These are phyloP conservation scores for Candida peoriensis DNA, from an alignment of 805 yeast genomes.

Conservation along the genomic window DNA sequence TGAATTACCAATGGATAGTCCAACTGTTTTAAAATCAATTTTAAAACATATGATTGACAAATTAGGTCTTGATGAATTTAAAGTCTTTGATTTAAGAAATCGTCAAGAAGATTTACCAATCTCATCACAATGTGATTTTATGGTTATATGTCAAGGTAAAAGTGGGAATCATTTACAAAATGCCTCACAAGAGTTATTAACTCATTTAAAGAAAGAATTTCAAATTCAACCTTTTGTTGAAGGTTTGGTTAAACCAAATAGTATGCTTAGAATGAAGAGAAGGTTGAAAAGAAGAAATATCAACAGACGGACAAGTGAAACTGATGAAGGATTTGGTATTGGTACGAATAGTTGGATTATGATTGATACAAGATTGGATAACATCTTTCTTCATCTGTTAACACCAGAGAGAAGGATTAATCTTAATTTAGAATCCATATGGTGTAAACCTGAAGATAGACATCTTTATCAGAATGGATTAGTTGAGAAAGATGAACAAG, in stretches of 20 bases:
- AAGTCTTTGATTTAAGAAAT: slow-evolving; percentile 57
- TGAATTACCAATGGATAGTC: slow-evolving; percentile 53
- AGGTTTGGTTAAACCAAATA: slow-evolving; percentile 62
- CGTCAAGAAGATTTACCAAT: slow-evolving; percentile 32
- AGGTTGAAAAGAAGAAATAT: slow-evolving; percentile 42
- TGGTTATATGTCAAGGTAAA: slow-evolving; percentile 71
- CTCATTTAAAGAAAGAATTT: slow-evolving; percentile 49
- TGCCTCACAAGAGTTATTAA: slow-evolving; percentile 57
- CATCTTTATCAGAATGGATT: slow-evolving; percentile 12
- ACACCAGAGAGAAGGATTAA: slow-evolving; percentile 64
- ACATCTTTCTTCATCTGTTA: slow-evolving; percentile 65
- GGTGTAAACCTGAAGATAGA: slow-evolving; percentile 38
- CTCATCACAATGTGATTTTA: slow-evolving; percentile 38
- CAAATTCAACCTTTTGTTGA: slow-evolving; percentile 51
- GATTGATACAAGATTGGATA: slow-evolving; percentile 61
- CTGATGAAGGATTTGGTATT: slow-evolving; percentile 51
- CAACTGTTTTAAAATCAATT: slow-evolving; percentile 42
- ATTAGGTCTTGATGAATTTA: slow-evolving; percentile 61
- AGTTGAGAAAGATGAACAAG: slow-evolving; percentile 3
- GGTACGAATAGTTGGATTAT: slow-evolving; percentile 76
- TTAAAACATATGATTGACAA: slow-evolving; percentile 46
- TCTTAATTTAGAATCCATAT: slow-evolving; percentile 67
- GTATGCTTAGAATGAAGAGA: slow-evolving; percentile 44
- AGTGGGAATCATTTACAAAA: slow-evolving; percentile 70
- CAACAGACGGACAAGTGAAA: slow-evolving; percentile 45